phyloP scores from a whole-genome alignment of 257 asterid species.

The Nicotiana obtusifolia region DNA sequence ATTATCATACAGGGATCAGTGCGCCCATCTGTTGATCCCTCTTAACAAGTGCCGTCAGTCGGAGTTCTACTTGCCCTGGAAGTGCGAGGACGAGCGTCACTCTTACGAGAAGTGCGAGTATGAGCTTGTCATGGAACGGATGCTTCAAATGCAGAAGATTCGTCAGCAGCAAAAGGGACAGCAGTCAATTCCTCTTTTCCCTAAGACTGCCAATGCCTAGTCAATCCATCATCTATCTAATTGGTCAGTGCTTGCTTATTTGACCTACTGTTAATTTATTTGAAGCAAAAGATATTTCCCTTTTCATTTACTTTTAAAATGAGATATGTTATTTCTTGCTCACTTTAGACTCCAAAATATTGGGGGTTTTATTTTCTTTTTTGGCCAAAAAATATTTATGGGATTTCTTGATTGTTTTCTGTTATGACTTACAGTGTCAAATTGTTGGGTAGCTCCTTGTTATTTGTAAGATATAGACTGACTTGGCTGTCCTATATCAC shows the following conservation, averaged over 20 bases:
- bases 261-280: not conserved
- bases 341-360: not conserved
- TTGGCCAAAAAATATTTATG: not conserved
- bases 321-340: not conserved
- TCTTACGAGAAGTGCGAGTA: constrained; percentile 80
- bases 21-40: constrained; percentile 91
- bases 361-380: too few relatives aligned
- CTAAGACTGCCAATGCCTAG: constrained; percentile 77
- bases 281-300: too few relatives aligned
- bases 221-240: constrained; percentile 6
- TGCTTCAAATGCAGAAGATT: constrained; percentile 97
- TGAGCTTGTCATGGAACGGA: constrained; percentile 95
- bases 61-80: constrained; percentile 83
- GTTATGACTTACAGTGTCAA: not conserved
- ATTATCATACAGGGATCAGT: constrained; percentile 75
- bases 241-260: constrained; percentile 20
- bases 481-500: not conserved
- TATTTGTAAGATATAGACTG: not conserved
- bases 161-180: constrained; percentile 41
- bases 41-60: constrained; percentile 84
- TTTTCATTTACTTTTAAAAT: not conserved
- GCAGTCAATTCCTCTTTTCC: constrained; percentile 45
- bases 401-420: not conserved
- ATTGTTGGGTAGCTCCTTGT: not conserved
- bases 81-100: constrained; percentile 79